phyloP scores from a whole-genome alignment of 2,329 filamentous ascomycete species.

The Phyllosticta ampelicida region DNA sequence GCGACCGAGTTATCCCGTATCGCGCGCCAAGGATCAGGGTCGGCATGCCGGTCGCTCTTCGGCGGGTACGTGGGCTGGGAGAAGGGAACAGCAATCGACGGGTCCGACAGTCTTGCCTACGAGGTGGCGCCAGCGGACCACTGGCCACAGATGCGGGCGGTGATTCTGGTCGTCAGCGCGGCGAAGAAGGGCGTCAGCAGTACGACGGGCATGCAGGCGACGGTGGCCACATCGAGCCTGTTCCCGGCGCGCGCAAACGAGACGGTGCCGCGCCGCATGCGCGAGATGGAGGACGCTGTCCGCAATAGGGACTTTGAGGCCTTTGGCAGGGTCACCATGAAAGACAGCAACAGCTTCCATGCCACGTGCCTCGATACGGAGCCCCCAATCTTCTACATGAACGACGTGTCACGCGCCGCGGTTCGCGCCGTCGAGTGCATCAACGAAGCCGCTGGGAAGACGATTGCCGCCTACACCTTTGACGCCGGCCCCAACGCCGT shows the following conservation, averaged over 20 bases:
- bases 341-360: slow-evolving; percentile 95
- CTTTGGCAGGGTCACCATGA: slow-evolving; percentile 90
- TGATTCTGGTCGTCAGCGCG: slow-evolving; percentile 83
- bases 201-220: slow-evolving; percentile 94
- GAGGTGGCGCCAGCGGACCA: slow-evolving; percentile 79
- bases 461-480: slow-evolving; percentile 88
- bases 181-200: slow-evolving; percentile 94
- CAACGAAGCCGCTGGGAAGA: slow-evolving; percentile 68
- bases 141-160: slow-evolving; percentile 90
- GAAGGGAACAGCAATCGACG: slow-evolving; percentile 63
- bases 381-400: slow-evolving; percentile 98
- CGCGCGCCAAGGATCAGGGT: slow-evolving; percentile 87
- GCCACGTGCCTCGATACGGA: slow-evolving; percentile 89
- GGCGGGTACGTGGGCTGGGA: slow-evolving; percentile 96
- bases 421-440: slow-evolving; percentile 83
- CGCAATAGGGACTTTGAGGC: slow-evolving; percentile 65
- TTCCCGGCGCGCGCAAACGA: slow-evolving; percentile 65
- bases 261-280: slow-evolving; percentile 77
- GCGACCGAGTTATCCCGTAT: slow-evolving; percentile 79
- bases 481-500: slow-evolving; percentile 96
- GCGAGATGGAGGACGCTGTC: slow-evolving; percentile 73
- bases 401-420: slow-evolving; percentile 79
- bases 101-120: slow-evolving; percentile 77
- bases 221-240: slow-evolving; percentile 79
- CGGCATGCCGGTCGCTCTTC: slow-evolving; percentile 85